Base-by-base conservation (phyloP, 805 yeast genomes). In the Saturnispora dispora region DNA sequence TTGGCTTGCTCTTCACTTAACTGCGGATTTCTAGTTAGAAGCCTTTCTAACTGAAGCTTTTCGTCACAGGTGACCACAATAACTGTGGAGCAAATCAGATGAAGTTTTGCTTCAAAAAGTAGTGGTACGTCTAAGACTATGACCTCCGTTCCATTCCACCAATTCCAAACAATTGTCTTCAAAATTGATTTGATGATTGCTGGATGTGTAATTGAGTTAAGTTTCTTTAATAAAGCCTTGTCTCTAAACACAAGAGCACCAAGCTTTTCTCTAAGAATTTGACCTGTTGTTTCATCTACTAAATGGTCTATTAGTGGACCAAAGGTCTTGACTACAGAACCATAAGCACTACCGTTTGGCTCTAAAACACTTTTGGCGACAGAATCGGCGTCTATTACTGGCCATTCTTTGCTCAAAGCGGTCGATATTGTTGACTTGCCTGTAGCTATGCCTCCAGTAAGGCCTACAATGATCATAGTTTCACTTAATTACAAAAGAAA, bases 381-480 rank as follows among this genome's bases (percentile, higher is more conserved):
- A 47, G 78, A 65, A 65, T 93, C 99, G 1, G 99, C 98, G 69
- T 93, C 99, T 1, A 93, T 75, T 1, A 93, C 67, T 0, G 84
- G 75, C 5, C 85, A 53, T 2, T 71, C 62, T 10, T 78, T 67
- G 9, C 78, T 55, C 10, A 93, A 68, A 35, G 77, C 65, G 17
- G 69, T 62, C 0, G 96, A 87, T 0, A 87, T 97, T 0, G 98
- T 91, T 18, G 96, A 84, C 62, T 93, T 93, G 3, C 99, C 99
- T n/a, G 93, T 77, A 5, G 96, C 96, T 47, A 93, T 93, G 1
- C 97, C 96, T 2, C 99, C 99, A 0, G 99, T 93, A n/a, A 93
- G 76, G 1, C 99, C 99, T 5, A 93, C 77, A 32, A 93, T 76
- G 44, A 93, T 76, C 99, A 93, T 91, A n/a, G 8, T 25, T 35